Conservation (phyloP, 1,139 yeast genomes). For the Barnettozyma hawaiiensis region DNA sequence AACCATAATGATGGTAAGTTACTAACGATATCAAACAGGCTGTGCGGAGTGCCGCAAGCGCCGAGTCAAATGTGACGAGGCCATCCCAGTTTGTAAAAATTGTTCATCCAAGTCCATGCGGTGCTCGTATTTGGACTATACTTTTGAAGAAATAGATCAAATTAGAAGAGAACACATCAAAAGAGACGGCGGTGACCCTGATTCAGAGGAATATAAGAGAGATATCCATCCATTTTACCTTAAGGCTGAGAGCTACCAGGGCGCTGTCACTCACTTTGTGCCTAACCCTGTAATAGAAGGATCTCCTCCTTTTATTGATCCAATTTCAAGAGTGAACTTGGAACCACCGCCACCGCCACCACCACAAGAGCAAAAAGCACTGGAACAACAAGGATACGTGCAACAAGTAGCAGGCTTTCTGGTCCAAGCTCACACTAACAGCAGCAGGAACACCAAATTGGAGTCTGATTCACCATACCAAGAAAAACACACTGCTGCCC, state of each 20-base stretch:
- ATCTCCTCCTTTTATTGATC: neutral
- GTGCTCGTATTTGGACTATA: slow-evolving; percentile 20
- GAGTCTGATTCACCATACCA: neutral
- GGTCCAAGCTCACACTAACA: neutral
- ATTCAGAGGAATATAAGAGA: neutral
- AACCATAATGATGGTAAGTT: neutral
- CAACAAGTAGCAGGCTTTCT: neutral
- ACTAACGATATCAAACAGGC: neutral
- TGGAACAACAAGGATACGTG: neutral
- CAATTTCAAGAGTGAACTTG: neutral
- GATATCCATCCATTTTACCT: neutral
- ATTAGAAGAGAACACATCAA: slow-evolving; percentile 6
- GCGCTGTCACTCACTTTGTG: neutral
- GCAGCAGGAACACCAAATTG: neutral
- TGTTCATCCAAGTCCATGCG: slow-evolving; percentile 16
- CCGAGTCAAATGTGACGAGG: slow-evolving; percentile 22
- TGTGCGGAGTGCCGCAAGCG: slow-evolving; percentile 10
- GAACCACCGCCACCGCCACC: too few relatives aligned
- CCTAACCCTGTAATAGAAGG: neutral
- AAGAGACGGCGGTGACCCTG: neutral
- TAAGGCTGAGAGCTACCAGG: neutral
- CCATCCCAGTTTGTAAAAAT: slow-evolving; percentile 17
- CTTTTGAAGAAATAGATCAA: slow-evolving; percentile 9
- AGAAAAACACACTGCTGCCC: neutral
- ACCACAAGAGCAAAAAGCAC: neutral